These are phyloP conservation scores for Trifolium pratense DNA, from an alignment of 306 rosid genomes.

Conservation along the genomic window DNA sequence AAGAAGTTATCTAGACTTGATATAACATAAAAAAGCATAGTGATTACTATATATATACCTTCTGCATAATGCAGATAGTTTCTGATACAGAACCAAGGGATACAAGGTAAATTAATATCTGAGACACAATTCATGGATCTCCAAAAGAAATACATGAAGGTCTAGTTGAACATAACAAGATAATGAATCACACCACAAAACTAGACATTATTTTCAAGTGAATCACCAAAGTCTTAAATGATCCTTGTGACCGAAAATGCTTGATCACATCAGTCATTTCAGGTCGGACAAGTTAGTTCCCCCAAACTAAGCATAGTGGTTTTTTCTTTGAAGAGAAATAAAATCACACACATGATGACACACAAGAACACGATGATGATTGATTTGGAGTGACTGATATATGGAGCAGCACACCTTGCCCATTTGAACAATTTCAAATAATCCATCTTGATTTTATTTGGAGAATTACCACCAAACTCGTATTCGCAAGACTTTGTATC, in stretches of 20 bases:
- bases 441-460: too few relatives aligned
- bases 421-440: neutral
- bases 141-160: conserved; percentile 43
- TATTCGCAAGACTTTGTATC: too few relatives aligned
- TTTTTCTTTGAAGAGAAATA: conserved; percentile 33
- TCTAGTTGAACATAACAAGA: conserved; percentile 39
- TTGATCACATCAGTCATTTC: neutral
- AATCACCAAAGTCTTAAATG: neutral
- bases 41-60: neutral
- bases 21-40: neutral
- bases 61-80: conserved; percentile 25
- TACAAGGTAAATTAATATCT: conserved; percentile 7
- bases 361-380: conserved; percentile 12
- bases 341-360: conserved; percentile 30
- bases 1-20: neutral
- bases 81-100: conserved; percentile 25
- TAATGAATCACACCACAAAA: conserved; percentile 37
- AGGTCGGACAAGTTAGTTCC: too few relatives aligned
- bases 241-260: neutral
- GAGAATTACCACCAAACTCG: too few relatives aligned
- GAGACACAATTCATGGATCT: conserved; percentile 37
- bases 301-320: conserved; percentile 29
- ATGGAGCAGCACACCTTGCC: neutral
- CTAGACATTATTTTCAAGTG: conserved; percentile 26
- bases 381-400: neutral